phyloP scores from a whole-genome alignment of 164 flowering plant genomes.

The Vitis amurensis region DNA sequence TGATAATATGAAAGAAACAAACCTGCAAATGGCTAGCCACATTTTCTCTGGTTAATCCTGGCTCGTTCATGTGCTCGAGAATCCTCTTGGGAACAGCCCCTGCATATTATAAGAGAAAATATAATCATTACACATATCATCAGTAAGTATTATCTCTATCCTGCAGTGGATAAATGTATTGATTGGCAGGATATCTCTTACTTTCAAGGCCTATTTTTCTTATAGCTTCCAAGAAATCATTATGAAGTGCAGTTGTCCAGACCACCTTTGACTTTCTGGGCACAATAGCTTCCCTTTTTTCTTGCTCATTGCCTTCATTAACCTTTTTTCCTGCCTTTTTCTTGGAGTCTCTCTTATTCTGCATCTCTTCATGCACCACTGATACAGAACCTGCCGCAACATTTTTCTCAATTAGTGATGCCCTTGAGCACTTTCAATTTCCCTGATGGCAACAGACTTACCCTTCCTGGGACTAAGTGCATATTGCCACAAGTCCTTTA shows the following conservation, averaged over 20 bases:
- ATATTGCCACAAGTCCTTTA: conserved; percentile 8
- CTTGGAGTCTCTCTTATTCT: no score
- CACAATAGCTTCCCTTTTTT: no score
- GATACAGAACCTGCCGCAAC: no score
- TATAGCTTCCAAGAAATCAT: conserved; percentile 15
- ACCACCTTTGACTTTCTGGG: conserved; percentile 6
- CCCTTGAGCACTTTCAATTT: no score
- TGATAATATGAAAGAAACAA: not conserved
- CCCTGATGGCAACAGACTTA: no score
- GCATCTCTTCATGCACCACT: no score
- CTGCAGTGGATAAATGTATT: no score
- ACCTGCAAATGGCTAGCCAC: conserved; percentile 21
- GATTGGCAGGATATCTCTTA: conserved; percentile 2
- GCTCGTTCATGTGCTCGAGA: conserved; percentile 14
- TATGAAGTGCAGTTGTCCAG: conserved; percentile 14
- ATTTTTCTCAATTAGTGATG: no score
- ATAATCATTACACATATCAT: not conserved
- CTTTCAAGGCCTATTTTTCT: conserved; percentile 6
- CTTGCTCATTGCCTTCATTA: not conserved
- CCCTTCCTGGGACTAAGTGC: not conserved
- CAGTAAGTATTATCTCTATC: no score
- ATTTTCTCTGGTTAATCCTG: conserved; percentile 10
- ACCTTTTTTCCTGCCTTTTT: not conserved
- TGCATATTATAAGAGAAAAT: not conserved
- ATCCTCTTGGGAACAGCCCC: conserved; percentile 18